Evolutionary conservation across 2,329 filamentous ascomycete species (phyloP), one percentile per base, ranked within the genome.

Genomic region (Fusarium anthophilum): DNA sequence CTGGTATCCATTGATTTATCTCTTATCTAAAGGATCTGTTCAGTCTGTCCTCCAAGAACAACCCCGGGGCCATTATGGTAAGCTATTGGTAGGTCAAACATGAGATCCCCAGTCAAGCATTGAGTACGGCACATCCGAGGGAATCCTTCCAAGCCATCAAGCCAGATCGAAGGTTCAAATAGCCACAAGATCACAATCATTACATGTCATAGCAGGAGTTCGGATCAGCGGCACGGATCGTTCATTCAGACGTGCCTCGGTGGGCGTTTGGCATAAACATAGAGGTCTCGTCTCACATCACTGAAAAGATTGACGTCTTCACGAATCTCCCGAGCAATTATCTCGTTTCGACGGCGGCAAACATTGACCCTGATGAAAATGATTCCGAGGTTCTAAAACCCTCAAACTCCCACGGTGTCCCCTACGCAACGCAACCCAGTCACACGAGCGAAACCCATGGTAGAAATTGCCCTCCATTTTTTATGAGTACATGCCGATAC

Each of bases 401-500:
- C 82, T 81, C 83, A 84, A 86, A 85, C 84, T 85, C 83, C 84
- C 82, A 84, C 81, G 78, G 80, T 82, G 79, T 82, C 80, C 80
- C 80, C 80, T 81, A 55, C 35, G 35, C 24, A 79, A 81, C 80
- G 80, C 79, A 82, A 81, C 81, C 67, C 80, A 79, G 77, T 83
- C 79, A 81, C 61, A 82, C 79, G 80, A 83, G 81, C 79, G 78
- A 73, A 76, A 83, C 81, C 81, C 82, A 80, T 80, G 80, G 80
- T 80, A 78, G 80, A 78, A 81, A 80, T 81, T 81, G 81, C 80
- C 82, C 81, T 84, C 81, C 81, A 76, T 81, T 83, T 82, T 84
- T 84, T 82, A 85, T 81, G 72, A 86, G 81, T 86, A 86, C 85
- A 86, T 85, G 84, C 80, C 84, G 84, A 79, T 83, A 77, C 81